Evolutionary conservation across 106 monocot species (phyloP).

Genomic region (Dendrobium nobile): DNA sequence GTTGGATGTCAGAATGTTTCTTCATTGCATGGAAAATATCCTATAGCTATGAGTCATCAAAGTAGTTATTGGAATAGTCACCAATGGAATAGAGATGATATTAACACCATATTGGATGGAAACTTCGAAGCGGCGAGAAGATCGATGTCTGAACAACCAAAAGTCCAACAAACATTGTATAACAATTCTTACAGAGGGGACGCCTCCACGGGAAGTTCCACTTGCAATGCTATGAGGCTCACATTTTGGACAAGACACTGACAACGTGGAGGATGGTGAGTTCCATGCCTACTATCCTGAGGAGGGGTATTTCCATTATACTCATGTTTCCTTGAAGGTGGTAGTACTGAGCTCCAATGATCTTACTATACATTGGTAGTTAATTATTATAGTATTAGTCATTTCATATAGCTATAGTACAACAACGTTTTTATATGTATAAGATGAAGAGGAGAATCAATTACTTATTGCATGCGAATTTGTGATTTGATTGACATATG

Average conservation of each 20-base stretch:
- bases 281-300: no score
- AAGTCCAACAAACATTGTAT: slow-evolving; percentile 27
- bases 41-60: slow-evolving; percentile 22
- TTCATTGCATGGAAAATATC: slow-evolving; percentile 35
- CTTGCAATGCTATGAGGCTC: slow-evolving; percentile 14
- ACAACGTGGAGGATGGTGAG: no score
- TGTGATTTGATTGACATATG: no score
- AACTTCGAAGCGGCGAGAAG: slow-evolving; percentile 21
- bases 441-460: no score
- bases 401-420: no score
- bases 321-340: no score
- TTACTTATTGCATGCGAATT: no score
- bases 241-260: neutral
- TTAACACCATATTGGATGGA: slow-evolving; percentile 39
- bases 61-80: slow-evolving; percentile 6
- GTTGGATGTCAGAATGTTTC: slow-evolving; percentile 16
- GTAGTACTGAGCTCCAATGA: no score
- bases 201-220: slow-evolving; percentile 21
- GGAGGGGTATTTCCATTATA: no score
- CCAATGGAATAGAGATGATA: slow-evolving; percentile 35
- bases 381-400: no score
- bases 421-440: no score
- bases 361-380: no score
- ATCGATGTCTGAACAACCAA: slow-evolving; percentile 15
- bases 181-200: slow-evolving; percentile 19